phyloP scores from a whole-genome alignment of 78 protist species.

The Cavenderia fasciculata region DNA sequence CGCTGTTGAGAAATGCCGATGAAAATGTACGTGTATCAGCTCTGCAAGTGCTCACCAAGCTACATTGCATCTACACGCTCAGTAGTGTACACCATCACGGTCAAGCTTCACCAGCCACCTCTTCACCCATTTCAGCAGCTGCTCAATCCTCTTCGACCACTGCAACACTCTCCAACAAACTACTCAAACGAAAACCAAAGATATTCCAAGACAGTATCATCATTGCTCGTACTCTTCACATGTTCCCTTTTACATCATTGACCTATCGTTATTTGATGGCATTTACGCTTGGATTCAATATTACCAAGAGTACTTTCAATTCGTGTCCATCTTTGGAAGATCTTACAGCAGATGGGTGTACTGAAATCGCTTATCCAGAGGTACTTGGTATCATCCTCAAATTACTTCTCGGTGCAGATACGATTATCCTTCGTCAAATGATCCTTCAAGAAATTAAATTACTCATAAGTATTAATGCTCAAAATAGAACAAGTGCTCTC shows the following conservation, averaged over 20 bases:
- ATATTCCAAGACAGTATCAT: constrained; percentile 56
- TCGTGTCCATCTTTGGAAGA: background rate
- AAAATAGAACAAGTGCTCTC: background rate
- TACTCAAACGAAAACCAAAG: background rate
- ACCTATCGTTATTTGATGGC: constrained; percentile 61
- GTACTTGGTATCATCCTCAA: constrained; percentile 29
- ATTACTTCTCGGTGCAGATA: constrained; percentile 12
- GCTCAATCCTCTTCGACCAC: background rate
- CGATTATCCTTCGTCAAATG: background rate
- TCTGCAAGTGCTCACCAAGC: constrained; percentile 32
- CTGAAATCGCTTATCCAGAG: constrained; percentile 1
- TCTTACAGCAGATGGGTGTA: background rate
- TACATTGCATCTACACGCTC: background rate
- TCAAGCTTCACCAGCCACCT: background rate
- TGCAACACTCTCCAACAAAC: constrained; percentile 6
- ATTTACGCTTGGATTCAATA: constrained; percentile 46
- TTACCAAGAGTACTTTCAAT: background rate
- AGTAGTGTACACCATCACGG: background rate
- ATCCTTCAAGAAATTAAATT: constrained; percentile 39
- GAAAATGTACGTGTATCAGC: constrained; percentile 41
- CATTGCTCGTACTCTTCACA: constrained; percentile 28
- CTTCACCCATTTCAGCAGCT: background rate
- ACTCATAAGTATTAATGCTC: background rate
- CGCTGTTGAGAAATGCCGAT: constrained; percentile 4
- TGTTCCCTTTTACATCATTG: constrained; percentile 32